Base-by-base conservation (phyloP, 2,329 filamentous ascomycete species). In the Penicillium fuscoglaucum region DNA sequence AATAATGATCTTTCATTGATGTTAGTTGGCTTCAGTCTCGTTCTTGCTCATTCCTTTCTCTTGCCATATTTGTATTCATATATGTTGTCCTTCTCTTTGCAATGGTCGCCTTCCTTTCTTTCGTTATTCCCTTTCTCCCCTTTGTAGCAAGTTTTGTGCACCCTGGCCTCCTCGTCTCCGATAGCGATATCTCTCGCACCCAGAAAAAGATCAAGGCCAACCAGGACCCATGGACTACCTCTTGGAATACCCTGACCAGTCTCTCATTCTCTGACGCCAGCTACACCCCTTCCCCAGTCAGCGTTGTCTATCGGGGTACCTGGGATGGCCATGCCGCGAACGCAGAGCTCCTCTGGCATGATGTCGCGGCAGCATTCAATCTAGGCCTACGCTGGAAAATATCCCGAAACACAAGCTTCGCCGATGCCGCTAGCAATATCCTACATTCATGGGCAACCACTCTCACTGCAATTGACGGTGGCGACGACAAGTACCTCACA, bases 301-400 rank as follows among this genome's bases (percentile, higher is more conserved):
- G 31, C 31, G 12, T 33, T 33, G 31, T 33, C 12, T 33, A 33
- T 13, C 31, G 31, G 12, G 31, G 12, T 33, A 13, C 31, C 12
- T 33, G 31, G 31, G 31, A 33, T 33, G 12, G 12, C 31, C 12
- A 33, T 33, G 31, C 31, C 31, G 31, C 31, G 31, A 33, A 33
- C 12, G 31, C 31, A 13, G 31, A 33, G 31, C 31, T 33, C 31
- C 31, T 33, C 12, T 33, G 31, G 31, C 31, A 33, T 33, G 31
- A 33, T 2, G 31, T 19, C 4, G 57, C 57, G 10, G 44, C 60
- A 12, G 57, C 57, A 24, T 60, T 57, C 49, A 37, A 49, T 19
- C 45, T 62, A 29, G 53, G 57, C 2, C 31, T 62, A n/a, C 57
- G 60, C 31, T 62, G 58, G 60, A 57, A 57, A 29, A 54, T 62